Conservation (phyloP, 2,329 filamentous ascomycete species). For the Zalaria sp. region DNA sequence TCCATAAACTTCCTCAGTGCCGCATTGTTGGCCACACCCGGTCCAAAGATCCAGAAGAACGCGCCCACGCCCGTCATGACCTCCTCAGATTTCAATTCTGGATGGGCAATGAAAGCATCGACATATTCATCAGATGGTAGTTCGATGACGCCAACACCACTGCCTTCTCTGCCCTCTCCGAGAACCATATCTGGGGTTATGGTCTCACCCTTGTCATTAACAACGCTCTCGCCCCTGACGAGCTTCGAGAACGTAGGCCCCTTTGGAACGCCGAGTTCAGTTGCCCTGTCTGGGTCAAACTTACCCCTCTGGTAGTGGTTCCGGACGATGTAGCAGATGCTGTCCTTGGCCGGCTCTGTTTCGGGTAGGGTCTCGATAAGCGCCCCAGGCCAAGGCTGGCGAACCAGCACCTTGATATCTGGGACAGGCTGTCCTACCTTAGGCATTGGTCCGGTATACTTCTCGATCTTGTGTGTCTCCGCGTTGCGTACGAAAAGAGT, state of each 20-base stretch:
- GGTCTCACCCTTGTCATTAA: conserved; percentile 47
- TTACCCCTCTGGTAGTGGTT: conserved; percentile 64
- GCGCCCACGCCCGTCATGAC: conserved; percentile 54
- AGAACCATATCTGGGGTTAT: conserved; percentile 84
- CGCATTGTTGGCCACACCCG: conserved; percentile 47
- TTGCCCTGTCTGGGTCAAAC: conserved; percentile 56
- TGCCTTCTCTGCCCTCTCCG: conserved; percentile 49
- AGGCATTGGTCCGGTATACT: conserved; percentile 56
- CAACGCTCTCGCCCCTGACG: conserved; percentile 47
- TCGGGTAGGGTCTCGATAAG: conserved; percentile 48
- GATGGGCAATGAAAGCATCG: conserved; percentile 50
- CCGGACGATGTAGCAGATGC: conserved; percentile 78
- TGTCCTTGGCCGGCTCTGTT: conserved; percentile 49
- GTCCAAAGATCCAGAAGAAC: conserved; percentile 72
- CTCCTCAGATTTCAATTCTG: conserved; percentile 54
- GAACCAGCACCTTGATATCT: conserved; percentile 56
- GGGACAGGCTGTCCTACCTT: conserved; percentile 33
- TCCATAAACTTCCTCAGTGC: conserved; percentile 57
- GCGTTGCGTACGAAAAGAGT: conserved; percentile 53
- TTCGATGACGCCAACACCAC: conserved; percentile 67
- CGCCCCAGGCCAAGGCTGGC: conserved; percentile 67
- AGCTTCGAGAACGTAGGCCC: conserved; percentile 47
- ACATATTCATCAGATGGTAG: conserved; percentile 60
- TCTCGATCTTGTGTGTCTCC: conserved; percentile 47
- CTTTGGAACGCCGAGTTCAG: conserved; percentile 46